A percentile compares a stretch with the other conserved stretches of the same genome.
Evolutionary conservation across 106 monocot genomes (phyloP).

Genomic region (Agapanthus africanus): DNA sequence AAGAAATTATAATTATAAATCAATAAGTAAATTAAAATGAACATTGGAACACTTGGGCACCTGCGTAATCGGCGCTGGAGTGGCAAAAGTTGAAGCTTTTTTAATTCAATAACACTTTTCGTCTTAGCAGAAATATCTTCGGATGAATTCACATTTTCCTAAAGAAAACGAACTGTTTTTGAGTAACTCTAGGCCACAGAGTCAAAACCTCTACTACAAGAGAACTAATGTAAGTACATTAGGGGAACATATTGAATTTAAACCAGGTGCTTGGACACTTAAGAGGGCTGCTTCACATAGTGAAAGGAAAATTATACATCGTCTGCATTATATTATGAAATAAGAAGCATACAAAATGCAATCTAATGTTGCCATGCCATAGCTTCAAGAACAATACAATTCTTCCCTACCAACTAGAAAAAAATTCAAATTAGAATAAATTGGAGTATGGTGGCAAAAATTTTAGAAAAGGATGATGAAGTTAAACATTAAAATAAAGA

Average conservation of each 20-base stretch:
- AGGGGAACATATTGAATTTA: not conserved
- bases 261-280: not conserved
- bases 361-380: too few species aligned
- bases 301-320: not conserved
- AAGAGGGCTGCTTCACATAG: not conserved
- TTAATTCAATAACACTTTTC: slow-evolving; percentile 96
- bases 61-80: slow-evolving; percentile 84
- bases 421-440: too few species aligned
- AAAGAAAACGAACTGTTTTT: slow-evolving; percentile 12
- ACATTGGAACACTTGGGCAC: slow-evolving; percentile 19
- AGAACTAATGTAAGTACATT: not conserved
- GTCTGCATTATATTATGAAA: not conserved
- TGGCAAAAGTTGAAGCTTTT: slow-evolving; percentile 91
- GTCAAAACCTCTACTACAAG: not conserved
- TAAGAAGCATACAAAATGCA: too few species aligned
- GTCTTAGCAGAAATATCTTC: slow-evolving; percentile 97
- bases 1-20: not conserved
- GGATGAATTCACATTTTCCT: slow-evolving; percentile 87
- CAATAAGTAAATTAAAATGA: not conserved
- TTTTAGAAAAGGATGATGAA: too few species aligned
- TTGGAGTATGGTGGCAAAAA: too few species aligned
- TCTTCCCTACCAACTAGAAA: too few species aligned
- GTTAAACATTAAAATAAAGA: too few species aligned
- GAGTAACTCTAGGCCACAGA: not conserved
- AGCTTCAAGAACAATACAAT: too few species aligned